Evolutionary conservation across 352 stramenopile species (phyloP), one percentile per base, ranked within the genome.

Genomic region (Phytopythium ostracodes): DNA sequence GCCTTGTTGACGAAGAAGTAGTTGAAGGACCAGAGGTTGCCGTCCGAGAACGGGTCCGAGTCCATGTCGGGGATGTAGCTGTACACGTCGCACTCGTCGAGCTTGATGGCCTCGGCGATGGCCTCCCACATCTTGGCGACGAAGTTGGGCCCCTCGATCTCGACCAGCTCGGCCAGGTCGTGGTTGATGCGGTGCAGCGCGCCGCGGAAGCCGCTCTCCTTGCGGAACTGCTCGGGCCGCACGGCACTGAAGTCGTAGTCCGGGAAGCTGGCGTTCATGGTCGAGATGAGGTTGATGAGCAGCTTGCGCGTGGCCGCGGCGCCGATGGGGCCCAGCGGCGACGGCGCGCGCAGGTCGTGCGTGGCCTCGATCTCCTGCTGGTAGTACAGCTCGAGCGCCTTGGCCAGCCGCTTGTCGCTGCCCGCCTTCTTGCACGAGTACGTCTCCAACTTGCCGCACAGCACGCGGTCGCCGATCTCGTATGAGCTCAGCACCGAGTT

Each of bases 61-160:
- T 98, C 92, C 87, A 97, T 94, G 73, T 98, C 91, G 12, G 91
- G 90, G 40, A 97, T 90, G 77, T 97, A 97, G 75, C 82, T 96
- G 75, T 96, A 97, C 4, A 98, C 88, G 35, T 97, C 85, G 67
- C 89, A 96, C 66, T 96, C 87, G 15, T 89, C 76, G n/a, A 93
- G 80, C 56, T 90, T 85, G 56, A 97, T 94, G 15, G 77, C 85
- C 57, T 94, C 83, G 10, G 88, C 73, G 54, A 97, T 84, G 15
- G 72, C 75, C 68, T 99, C 97, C 76, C 98, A 96, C 65, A 99
- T 88, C 62, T 98, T 98, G 76, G 99, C 98, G 43, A 99, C 89
- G 73, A 99, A 99, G 14, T 98, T 93, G 54, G 95, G 97, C 38
- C 85, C 94, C 78, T 99, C 98, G 62, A 99, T 97, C 67, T 99